Conservation (phyloP, 768 basidiomycete species). For the Postia placenta region DNA sequence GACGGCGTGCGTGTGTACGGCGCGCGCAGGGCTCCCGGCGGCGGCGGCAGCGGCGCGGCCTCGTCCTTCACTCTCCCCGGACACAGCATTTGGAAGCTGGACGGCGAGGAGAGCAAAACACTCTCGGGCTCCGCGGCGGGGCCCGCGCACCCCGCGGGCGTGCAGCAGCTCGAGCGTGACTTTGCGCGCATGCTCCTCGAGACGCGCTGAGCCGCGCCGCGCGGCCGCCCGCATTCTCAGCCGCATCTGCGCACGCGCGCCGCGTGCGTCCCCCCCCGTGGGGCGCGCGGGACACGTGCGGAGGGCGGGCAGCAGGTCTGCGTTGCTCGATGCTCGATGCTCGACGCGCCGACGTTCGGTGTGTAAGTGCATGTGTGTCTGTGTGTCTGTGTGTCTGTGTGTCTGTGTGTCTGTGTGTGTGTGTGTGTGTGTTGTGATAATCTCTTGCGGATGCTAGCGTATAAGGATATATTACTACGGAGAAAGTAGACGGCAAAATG, state of each 20-base stretch:
- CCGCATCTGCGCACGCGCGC: neutral
- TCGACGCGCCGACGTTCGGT: too few species aligned
- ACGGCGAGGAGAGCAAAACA: conserved; percentile 58
- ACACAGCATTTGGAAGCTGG: conserved; percentile 66
- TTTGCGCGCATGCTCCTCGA: neutral
- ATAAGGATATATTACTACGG: neutral
- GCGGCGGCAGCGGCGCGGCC: conserved; percentile 1
- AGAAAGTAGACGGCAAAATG: neutral
- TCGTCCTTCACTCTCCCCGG: conserved; percentile 19
- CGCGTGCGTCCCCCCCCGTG: neutral
- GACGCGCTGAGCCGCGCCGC: neutral
- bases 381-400: too few species aligned
- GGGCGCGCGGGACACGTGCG: neutral
- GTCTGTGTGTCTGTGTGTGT: too few species aligned
- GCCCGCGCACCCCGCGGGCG: neutral
- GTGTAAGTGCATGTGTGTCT: too few species aligned
- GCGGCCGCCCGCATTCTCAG: neutral
- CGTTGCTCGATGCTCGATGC: neutral
- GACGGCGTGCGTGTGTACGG: conserved; percentile 11
- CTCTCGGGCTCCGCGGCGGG: neutral
- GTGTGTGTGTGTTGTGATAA: neutral
- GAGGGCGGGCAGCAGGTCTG: neutral
- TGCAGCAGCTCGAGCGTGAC: neutral
- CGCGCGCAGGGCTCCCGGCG: neutral
- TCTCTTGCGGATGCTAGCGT: neutral